phyloP scores from a whole-genome alignment of 1,284 basidiomycete genomes.

The Sanghuangporus sanghuang region DNA sequence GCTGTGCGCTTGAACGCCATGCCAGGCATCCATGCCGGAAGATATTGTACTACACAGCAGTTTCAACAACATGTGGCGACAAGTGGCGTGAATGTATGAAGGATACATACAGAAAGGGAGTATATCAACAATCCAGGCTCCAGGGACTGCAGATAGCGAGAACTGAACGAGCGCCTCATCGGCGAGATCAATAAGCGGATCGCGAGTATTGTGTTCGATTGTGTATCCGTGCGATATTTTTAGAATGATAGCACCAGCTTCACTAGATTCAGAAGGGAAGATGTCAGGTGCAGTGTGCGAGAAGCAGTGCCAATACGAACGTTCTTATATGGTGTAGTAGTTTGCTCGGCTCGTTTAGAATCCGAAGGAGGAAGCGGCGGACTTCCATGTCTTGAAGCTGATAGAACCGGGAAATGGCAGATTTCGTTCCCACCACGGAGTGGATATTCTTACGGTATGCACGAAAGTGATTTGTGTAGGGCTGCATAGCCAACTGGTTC shows the following conservation, averaged over 20 bases:
- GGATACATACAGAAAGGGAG: conserved; percentile 27
- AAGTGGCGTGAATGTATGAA: not conserved
- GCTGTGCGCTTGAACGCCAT: conserved; percentile 39
- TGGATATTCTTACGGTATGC: conserved; percentile 10
- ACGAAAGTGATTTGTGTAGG: not conserved
- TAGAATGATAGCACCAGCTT: conserved; percentile 27
- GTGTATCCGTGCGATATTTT: conserved; percentile 30
- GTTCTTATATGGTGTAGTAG: conserved; percentile 11
- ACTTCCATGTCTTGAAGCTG: conserved; percentile 13
- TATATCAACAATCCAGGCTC: conserved; percentile 30
- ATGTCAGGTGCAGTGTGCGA: not conserved
- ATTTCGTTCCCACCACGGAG: conserved; percentile 3
- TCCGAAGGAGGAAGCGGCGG: conserved; percentile 6
- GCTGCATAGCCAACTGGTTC: not conserved
- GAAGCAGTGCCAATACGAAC: not conserved
- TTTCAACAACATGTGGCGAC: not conserved
- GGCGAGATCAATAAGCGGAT: conserved; percentile 23
- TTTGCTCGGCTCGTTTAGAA: conserved; percentile 1
- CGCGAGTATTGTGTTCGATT: conserved; percentile 22
- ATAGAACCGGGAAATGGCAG: conserved; percentile 5
- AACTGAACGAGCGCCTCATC: conserved; percentile 22
- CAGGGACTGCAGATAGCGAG: conserved; percentile 21
- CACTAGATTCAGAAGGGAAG: conserved; percentile 19
- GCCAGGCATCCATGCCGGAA: conserved; percentile 49
- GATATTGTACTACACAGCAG: conserved; percentile 29